Base-by-base conservation (phyloP, 2,329 filamentous ascomycete species). In the Microsporum audouinii region DNA sequence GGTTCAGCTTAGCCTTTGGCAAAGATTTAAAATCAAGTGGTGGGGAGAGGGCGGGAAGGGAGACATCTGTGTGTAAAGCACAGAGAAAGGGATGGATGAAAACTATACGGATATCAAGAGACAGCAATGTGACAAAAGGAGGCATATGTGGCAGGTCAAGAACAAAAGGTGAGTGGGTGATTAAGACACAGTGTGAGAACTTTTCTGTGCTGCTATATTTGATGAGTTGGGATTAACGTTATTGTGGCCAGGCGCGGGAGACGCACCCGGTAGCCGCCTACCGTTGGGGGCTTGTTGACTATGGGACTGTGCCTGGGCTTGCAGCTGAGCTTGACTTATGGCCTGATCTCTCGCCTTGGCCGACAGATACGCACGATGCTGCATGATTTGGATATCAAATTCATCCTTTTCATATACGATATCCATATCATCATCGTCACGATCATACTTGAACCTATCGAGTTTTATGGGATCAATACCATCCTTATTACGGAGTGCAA, bases 371-470 rank as follows among this genome's bases (percentile, higher is more conserved):
- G 72, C 77, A 56, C 82, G 78, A 68, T 83, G 82, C 60, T 79
- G 76, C 73, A 83, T 83, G 68, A 82, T 79, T 62, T 80, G 72
- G 60, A 80, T 78, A 65, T 80, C 79, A 60, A 78, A 83, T 68
- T 87, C 88, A 70, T 96, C 90, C 62, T 91, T 81, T 60, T 86
- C 82, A 77, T 91, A 91, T 63, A 85, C 79, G 29, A 86, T 80
- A 60, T 86, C 83, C 61, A 91, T 88, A 59, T 91, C 89, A 64
- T 87, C 87, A 63, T 91, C 89, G 31, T 87, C 62, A 31, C 59
- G 86, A 69, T 95, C 89, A 75, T 89, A 95, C 75, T 91, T 95
- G 82, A 88, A 96, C 63, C 86, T 83, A 70, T 92, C 88, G 61
- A 80, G 75, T 57, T 79, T 80, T 74, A 69, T 73, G 73, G 71